Evolutionary conservation across 1,139 yeast genomes (phyloP), one percentile per base, ranked within the genome.

Genomic region (Debaryomycetaceae sp.): DNA sequence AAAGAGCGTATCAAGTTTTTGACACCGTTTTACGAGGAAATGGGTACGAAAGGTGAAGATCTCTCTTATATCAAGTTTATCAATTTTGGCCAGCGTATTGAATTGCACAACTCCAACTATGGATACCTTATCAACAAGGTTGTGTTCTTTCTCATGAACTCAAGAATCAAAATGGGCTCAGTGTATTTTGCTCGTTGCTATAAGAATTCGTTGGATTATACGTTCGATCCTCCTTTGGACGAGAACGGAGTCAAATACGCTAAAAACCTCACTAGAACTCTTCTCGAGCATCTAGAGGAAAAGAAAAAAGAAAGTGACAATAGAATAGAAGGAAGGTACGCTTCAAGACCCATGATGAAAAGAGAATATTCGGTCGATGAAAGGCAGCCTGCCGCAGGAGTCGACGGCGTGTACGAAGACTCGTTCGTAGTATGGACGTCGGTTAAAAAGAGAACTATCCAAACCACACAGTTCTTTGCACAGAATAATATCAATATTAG

Each of bases 61-160:
- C 65, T 88, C 43, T 79, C 87, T 28, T 91, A 80, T 61, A 85
- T 91, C 56, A 87, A 88, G 60, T 79, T 87, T 51, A 83, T 87
- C 53, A 89, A 92, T 59, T 92, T 91, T 59, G 96, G 96, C n/a
- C 92, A 89, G 58, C 67, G 86, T 45, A 75, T 94, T 43, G 82
- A 86, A 40, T 77, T 92, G 45, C 85, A 87, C 64, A 81, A 87
- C 54, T 82, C 92, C 31, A 83, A 84, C 51, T 79, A 87, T 51
- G 97, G 97, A 13, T 92, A 91, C 60, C 73, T 92, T 58, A 83
- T 88, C 47, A 87, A 91, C 58, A 84, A 92, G 54, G 92, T 91
- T 34, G 88, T 91, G 17, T 88, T 87, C 61, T 91, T 87, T 63
- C 69, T 91, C 55, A 86, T 91, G 88, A 91, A 91, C 63, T 76